Base-by-base conservation (phyloP, 2,329 filamentous ascomycete species). In the Rutstroemia sp. region DNA sequence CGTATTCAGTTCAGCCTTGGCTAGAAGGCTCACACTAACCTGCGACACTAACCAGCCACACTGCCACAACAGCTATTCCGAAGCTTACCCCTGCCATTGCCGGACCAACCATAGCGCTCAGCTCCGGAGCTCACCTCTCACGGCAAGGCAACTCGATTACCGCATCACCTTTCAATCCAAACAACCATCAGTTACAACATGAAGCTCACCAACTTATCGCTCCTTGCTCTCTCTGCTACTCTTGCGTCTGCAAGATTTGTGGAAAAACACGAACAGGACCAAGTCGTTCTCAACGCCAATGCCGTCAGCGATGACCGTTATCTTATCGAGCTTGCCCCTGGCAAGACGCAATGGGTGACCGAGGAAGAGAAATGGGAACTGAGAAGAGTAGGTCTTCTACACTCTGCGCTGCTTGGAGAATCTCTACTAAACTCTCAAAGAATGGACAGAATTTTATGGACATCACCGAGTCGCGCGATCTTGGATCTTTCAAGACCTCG, bases 281-380 rank as follows among this genome's bases (percentile, higher is more conserved):
- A 76, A 61, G 72, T 82, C 60, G 71, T 78, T 57, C 74, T 82
- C 56, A 72, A 70, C 23, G 61, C 67, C 18, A 51, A 67, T 14
- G 66, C 62, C 58, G 63, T 71, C 59, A 60, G 69, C 2, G 59
- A 67, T 39, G 80, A 86, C 66, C 77, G 78, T 64, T 94, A 81
- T 71, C 78, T 95, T 48, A 85, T 99, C 61, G 92, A 97, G 75
- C 78, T 94, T 25, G 80, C 82, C n/a, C 90, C 90, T 3, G 90
- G 88, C 56, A 80, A 92, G 70, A 92, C 86, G 23, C 77, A 80
- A 77, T 94, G 89, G 88, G 86, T 96, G 34, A 95, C 90, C 0
- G 92, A 97, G 67, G 89, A 96, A 38, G 85, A 96, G 75, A 99
- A 97, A 74, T 96, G 92, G 91, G 85, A 86, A 71, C 75, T 97